Percentiles rank a stretch among this genome's conserved stretches.
Conservation (phyloP, 2,329 filamentous ascomycete species). For the Aspergillus sergii region DNA sequence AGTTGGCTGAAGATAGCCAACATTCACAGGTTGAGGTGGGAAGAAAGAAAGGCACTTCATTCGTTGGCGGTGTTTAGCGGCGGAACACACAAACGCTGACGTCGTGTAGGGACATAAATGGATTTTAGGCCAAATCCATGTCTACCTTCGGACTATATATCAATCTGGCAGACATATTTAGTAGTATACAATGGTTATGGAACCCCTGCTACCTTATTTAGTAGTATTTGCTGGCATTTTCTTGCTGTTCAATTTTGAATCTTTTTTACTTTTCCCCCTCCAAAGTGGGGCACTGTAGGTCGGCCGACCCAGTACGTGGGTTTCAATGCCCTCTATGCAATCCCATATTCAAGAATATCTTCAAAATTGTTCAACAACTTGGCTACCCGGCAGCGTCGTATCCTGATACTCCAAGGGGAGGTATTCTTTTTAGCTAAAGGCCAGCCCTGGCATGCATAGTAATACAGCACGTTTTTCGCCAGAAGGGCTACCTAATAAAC, state of each 20-base stretch:
- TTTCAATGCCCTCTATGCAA: not conserved
- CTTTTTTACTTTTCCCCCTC: not conserved
- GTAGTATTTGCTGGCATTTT: not conserved
- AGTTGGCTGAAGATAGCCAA: not conserved
- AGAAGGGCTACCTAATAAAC: not conserved
- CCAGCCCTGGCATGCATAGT: not conserved
- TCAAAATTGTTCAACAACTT: not conserved
- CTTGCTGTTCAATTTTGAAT: not conserved
- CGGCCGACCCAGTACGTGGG: too few relatives aligned
- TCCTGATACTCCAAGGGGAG: not conserved
- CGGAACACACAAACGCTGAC: slow-evolving; percentile 29
- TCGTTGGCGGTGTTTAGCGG: slow-evolving; percentile 25
- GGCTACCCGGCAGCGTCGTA: not conserved
- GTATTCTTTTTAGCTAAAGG: not conserved
- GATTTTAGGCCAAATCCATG: slow-evolving; percentile 9
- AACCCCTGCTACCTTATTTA: not conserved
- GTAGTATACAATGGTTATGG: not conserved
- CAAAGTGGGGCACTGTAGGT: not conserved
- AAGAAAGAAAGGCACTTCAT: slow-evolving; percentile 6
- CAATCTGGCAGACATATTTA: not conserved
- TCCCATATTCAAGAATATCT: not conserved
- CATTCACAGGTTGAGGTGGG: slow-evolving; percentile 10
- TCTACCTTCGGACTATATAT: not conserved
- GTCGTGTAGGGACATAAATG: slow-evolving; percentile 27
- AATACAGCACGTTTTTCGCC: not conserved